A percentile compares a stretch with the other conserved stretches of the same genome.
Conservation (phyloP, 2,329 filamentous ascomycete genomes). For the Colletotrichum cereale region DNA sequence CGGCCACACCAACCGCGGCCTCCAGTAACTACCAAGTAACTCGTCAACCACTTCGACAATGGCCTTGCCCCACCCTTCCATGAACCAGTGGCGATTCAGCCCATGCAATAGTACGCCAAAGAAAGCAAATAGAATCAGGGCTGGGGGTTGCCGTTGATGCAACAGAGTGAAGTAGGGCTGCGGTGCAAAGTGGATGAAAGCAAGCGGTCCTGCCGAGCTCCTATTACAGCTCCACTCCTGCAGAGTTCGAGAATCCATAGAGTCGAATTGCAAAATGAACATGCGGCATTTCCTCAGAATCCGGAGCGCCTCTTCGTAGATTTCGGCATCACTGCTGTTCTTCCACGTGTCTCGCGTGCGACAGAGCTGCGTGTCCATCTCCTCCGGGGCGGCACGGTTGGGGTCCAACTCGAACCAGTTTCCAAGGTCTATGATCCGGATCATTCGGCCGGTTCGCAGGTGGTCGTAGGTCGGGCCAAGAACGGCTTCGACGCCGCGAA, state of each 20-base stretch:
- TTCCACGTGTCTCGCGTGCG: slow-evolving; percentile 27
- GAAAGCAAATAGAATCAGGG: slow-evolving; percentile 41
- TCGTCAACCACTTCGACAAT: slow-evolving; percentile 41
- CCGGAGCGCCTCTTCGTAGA: slow-evolving; percentile 37
- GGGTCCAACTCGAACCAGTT: slow-evolving; percentile 42
- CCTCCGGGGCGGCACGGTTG: neutral
- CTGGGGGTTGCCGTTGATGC: slow-evolving; percentile 42
- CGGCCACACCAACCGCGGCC: slow-evolving; percentile 35
- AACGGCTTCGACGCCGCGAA: slow-evolving; percentile 41
- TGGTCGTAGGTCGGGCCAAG: slow-evolving; percentile 24
- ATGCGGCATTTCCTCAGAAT: slow-evolving; percentile 37
- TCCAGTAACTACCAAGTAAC: slow-evolving; percentile 42
- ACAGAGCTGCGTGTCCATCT: slow-evolving; percentile 30
- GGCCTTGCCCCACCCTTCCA: slow-evolving; percentile 42
- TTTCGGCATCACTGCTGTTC: slow-evolving; percentile 6
- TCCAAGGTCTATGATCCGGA: slow-evolving; percentile 24
- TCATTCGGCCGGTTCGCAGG: slow-evolving; percentile 31
- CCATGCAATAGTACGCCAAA: slow-evolving; percentile 41
- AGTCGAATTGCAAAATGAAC: slow-evolving; percentile 39
- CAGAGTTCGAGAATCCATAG: slow-evolving; percentile 21
- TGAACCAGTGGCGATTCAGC: slow-evolving; percentile 37
- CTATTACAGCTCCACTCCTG: slow-evolving; percentile 40
- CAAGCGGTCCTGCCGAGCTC: slow-evolving; percentile 38
- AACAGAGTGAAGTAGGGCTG: slow-evolving; percentile 42
- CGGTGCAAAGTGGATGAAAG: slow-evolving; percentile 41